Percentiles rank a stretch among this genome's conserved stretches.
Evolutionary conservation across 2,329 filamentous ascomycete genomes (phyloP).

Genomic region (Aspergillus quadrilineatus): DNA sequence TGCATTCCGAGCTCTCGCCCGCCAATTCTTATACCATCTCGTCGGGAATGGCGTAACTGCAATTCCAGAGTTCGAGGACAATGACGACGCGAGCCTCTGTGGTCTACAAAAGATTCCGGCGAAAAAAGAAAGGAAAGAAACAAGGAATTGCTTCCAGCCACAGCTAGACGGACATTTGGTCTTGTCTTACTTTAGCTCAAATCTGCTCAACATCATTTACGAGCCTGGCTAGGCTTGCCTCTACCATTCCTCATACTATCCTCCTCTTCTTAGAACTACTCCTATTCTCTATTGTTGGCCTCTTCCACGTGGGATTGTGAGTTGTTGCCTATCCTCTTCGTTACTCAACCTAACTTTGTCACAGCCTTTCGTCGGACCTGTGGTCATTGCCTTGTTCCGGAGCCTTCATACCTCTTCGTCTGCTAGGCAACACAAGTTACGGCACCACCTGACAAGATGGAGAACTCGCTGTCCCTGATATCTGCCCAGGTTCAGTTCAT

Average conservation of each 20-base stretch:
- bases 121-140: conserved; percentile 21
- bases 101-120: conserved; percentile 16
- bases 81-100: conserved; percentile 19
- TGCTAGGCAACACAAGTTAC: not conserved
- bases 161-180: conserved; percentile 1
- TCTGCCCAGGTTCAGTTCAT: conserved; percentile 35
- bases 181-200: conserved; percentile 5
- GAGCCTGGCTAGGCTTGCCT: conserved; percentile 2
- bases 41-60: conserved; percentile 23
- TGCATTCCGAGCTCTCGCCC: conserved; percentile 11
- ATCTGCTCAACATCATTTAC: conserved; percentile 2
- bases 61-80: conserved; percentile 16
- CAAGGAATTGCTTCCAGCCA: conserved; percentile 4
- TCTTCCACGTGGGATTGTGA: not conserved
- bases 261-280: not conserved
- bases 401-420: not conserved
- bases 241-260: not conserved
- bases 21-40: conserved; percentile 19
- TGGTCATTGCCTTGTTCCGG: not conserved
- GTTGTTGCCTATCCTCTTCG: not conserved
- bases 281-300: not conserved
- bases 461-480: conserved; percentile 30
- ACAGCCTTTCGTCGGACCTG: not conserved
- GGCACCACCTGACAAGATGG: conserved; percentile 21
- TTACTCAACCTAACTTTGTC: not conserved